Conservation (phyloP, 2,329 filamentous ascomycete genomes). For the Ophiostoma sp. region DNA sequence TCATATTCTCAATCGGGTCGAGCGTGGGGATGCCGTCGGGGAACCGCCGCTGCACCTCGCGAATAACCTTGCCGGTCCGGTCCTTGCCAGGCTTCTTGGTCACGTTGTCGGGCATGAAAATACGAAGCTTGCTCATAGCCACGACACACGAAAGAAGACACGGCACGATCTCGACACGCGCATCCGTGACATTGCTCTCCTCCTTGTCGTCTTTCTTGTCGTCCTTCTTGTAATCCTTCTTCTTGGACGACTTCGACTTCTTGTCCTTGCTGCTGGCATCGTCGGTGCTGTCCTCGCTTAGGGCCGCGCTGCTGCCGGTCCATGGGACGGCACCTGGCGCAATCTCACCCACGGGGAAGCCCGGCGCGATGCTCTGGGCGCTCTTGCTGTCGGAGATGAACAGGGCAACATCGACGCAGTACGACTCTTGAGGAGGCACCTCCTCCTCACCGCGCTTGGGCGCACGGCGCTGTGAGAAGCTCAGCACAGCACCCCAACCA, state of each 20-base stretch:
- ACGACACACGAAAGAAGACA: slow-evolving; percentile 82
- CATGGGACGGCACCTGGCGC: slow-evolving; percentile 61
- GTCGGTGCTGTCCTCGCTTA: neutral
- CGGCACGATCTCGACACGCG: slow-evolving; percentile 74
- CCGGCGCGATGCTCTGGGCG: slow-evolving; percentile 42
- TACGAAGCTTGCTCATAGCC: slow-evolving; percentile 73
- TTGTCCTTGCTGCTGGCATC: slow-evolving; percentile 13
- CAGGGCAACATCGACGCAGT: slow-evolving; percentile 77
- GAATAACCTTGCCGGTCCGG: slow-evolving; percentile 62
- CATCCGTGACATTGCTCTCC: slow-evolving; percentile 17
- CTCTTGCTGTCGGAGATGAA: slow-evolving; percentile 44
- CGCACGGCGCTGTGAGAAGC: slow-evolving; percentile 60
- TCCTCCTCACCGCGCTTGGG: slow-evolving; percentile 61
- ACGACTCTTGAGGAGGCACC: slow-evolving; percentile 66
- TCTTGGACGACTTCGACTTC: slow-evolving; percentile 7
- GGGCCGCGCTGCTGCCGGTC: slow-evolving; percentile 22
- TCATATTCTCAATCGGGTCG: slow-evolving; percentile 95
- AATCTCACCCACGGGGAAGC: slow-evolving; percentile 42
- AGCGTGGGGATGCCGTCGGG: slow-evolving; percentile 84
- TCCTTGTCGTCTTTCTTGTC: slow-evolving; percentile 9
- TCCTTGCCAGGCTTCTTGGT: slow-evolving; percentile 59
- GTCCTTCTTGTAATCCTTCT: slow-evolving; percentile 14
- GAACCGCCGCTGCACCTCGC: slow-evolving; percentile 80
- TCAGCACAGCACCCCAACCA: slow-evolving; percentile 87
- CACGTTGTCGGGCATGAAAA: slow-evolving; percentile 76